Evolutionary conservation across 768 basidiomycete species (phyloP), one percentile per base, ranked within the genome.

Genomic region (Epithele typhae): DNA sequence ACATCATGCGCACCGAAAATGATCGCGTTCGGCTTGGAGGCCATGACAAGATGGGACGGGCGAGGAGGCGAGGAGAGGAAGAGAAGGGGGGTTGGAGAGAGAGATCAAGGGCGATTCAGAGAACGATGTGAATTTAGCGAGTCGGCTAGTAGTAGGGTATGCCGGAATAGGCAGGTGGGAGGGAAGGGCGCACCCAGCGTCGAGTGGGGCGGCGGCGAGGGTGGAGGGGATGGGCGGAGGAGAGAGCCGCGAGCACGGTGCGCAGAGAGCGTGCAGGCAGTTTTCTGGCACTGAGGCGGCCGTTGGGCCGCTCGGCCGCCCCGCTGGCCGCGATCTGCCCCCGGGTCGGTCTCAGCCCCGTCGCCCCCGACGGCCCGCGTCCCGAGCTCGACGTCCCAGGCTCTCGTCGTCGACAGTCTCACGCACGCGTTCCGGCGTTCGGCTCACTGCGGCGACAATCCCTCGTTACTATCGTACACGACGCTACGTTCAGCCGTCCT

Each of bases 1-100:
- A 30, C 7, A 30, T 30, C 27, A n/a, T n/a, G 65, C 79, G 52
- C 49, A 90, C 89, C 89, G 56, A 89, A 83, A 54, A 92, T 82
- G 56, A 92, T 75, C 33, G 77, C 88, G 64, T 68, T 80, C 12
- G 87, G 87, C 52, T 75, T 78, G 35, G 61, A 62, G 44, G 73
- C 56, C 75, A 74, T 75, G 23, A 40, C 6, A 8, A 7, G n/a
- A 44, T 50, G 49, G 51, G 45, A 45, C 39, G 40, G 27, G 33
- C 18, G 43, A 19, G 40, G 37, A 27, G 18, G 33, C 43, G 22
- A 39, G 40, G 48, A 25, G 35, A 18, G 46, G 42, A 43, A 57
- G 52, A 56, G 56, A 58, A 56, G 59, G 47, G 59, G 56, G 54
- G n/a, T n/a, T n/a, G 9, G 40, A 46, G 41, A 17, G 43, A 43